A percentile compares a stretch with the other conserved stretches of the same genome.
Conservation (phyloP, 768 basidiomycete genomes). For the Crassisporium funariophilum region DNA sequence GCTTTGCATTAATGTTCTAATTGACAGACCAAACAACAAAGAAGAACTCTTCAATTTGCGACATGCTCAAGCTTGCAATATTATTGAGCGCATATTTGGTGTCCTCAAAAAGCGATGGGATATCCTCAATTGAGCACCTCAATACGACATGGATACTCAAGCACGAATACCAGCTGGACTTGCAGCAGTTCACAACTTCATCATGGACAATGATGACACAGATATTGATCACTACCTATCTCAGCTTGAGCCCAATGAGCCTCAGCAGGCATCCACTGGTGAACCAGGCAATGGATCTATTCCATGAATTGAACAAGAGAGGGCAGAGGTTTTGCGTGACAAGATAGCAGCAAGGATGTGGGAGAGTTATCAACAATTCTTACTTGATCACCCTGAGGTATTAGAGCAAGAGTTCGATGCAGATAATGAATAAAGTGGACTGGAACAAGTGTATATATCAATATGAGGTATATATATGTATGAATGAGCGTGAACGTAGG, state of each 20-base stretch:
- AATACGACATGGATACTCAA: background rate
- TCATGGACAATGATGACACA: slow-evolving; percentile 16
- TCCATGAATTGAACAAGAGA: slow-evolving; percentile 9
- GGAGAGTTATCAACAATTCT: slow-evolving; percentile 16
- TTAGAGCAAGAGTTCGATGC: slow-evolving; percentile 5
- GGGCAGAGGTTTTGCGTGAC: slow-evolving; percentile 11
- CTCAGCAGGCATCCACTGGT: background rate
- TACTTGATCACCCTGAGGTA: slow-evolving; percentile 10
- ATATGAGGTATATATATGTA: background rate
- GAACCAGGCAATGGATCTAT: slow-evolving; percentile 10
- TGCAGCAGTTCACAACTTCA: slow-evolving; percentile 24
- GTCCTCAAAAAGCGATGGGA: slow-evolving; percentile 13
- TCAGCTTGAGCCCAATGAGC: slow-evolving; percentile 3
- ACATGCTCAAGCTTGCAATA: slow-evolving; percentile 40
- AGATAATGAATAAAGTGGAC: slow-evolving; percentile 3
- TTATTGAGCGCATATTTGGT: slow-evolving; percentile 42
- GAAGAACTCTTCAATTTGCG: slow-evolving; percentile 45
- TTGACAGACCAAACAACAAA: slow-evolving; percentile 31
- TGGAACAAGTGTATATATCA: background rate
- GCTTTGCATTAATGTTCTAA: slow-evolving; percentile 5
- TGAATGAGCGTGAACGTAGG: background rate
- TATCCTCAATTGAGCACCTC: background rate
- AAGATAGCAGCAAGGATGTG: slow-evolving; percentile 19
- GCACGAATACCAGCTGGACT: too few relatives aligned
- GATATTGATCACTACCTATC: slow-evolving; percentile 11